phyloP scores from a whole-genome alignment of 1,284 basidiomycete species.

The Ceratobasidium papillatum region DNA sequence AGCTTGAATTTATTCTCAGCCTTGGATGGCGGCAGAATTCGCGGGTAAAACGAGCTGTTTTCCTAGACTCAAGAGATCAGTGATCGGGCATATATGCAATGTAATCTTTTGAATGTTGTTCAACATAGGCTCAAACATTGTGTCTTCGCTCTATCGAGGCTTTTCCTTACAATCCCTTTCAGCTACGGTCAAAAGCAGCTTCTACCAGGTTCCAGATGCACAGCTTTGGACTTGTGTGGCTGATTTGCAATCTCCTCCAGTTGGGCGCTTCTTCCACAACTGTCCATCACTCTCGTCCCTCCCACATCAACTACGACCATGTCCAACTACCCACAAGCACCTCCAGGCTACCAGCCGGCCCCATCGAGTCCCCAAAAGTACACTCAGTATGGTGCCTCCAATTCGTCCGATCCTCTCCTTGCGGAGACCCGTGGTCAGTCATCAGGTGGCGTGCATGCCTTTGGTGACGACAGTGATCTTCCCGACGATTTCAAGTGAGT shows the following conservation, averaged over 20 bases:
- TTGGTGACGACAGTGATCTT: constrained; percentile 57
- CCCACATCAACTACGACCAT: constrained; percentile 12
- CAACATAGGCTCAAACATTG: no score
- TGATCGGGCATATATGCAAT: no score
- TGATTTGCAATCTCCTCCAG: not conserved
- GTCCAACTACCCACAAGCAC: constrained; percentile 39
- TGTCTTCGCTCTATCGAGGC: no score
- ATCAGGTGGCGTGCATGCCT: constrained; percentile 36
- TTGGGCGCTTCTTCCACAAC: constrained; percentile 15
- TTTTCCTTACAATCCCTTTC: no score
- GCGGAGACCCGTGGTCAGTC: constrained; percentile 33
- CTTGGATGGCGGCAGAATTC: no score
- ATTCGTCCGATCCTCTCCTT: constrained; percentile 25
- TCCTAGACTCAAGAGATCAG: no score
- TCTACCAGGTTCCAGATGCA: not conserved
- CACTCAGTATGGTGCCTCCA: constrained; percentile 28
- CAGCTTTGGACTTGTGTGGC: not conserved
- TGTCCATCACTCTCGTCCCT: constrained; percentile 14
- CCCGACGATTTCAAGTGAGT: constrained; percentile 85
- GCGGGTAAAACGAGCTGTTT: no score
- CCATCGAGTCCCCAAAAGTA: constrained; percentile 38
- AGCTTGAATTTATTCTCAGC: no score
- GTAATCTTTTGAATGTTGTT: no score
- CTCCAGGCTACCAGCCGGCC: constrained; percentile 32
- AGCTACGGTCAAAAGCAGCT: not conserved